phyloP scores from a whole-genome alignment of 495 filamentous ascomycete species.

The Bacidia gigantensis region DNA sequence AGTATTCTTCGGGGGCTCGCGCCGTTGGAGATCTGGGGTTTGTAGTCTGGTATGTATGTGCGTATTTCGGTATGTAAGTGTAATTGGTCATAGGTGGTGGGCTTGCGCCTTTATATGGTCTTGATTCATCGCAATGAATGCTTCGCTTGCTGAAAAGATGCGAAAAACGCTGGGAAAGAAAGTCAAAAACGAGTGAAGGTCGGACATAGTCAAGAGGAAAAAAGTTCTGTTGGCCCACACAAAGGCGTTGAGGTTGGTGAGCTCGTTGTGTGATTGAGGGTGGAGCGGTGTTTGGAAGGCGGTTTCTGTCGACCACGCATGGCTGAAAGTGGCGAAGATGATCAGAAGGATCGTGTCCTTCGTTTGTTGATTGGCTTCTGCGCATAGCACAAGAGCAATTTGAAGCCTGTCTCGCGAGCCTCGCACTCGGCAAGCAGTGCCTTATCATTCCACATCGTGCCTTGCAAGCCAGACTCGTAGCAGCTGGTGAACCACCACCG shows the following conservation, averaged over 20 bases:
- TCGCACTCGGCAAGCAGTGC: conserved; percentile 72
- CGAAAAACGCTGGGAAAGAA: too few relatives aligned
- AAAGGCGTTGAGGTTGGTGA: too few relatives aligned
- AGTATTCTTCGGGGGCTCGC: neutral
- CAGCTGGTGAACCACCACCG: conserved; percentile 93
- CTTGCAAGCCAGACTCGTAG: conserved; percentile 54
- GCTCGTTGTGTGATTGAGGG: too few relatives aligned
- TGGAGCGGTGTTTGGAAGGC: too few relatives aligned
- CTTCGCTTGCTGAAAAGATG: neutral
- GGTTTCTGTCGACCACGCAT: neutral
- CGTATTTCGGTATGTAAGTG: neutral
- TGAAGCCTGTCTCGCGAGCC: conserved; percentile 71
- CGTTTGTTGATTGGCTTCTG: conserved; percentile 56
- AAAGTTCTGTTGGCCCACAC: too few relatives aligned
- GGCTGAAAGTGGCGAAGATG: neutral
- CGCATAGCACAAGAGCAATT: conserved; percentile 81
- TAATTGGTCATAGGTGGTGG: neutral
- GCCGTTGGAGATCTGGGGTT: neutral
- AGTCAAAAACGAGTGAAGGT: too few relatives aligned
- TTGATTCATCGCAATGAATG: neutral
- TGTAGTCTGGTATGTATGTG: neutral
- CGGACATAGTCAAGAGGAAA: too few relatives aligned
- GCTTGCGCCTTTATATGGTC: conserved; percentile 1
- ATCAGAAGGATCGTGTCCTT: conserved; percentile 36
- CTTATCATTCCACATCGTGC: conserved; percentile 71